Evolutionary conservation across 768 basidiomycete species (phyloP), one percentile per base, ranked within the genome.

Genomic region (Kwoniella europaea): DNA sequence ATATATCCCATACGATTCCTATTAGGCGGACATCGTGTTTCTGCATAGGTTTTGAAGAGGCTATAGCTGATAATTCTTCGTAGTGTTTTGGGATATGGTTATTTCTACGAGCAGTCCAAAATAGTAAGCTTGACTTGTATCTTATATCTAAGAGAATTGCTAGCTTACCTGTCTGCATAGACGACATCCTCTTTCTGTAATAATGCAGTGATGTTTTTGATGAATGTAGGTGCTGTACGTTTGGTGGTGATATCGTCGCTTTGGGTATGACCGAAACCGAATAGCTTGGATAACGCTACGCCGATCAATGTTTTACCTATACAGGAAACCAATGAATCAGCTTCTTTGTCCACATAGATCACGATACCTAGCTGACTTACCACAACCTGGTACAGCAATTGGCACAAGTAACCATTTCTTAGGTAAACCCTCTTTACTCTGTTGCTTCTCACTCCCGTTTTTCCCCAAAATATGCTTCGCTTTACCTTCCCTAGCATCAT

Each of bases 351-450:
- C n/a, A 10, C 20, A 24, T 12, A 4, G 35, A 55, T 29, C 4
- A 41, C 63, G 9, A 72, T 54, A 7, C 50, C 29, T 29, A 62
- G 35, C 52, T 27, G 20, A 85, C 92, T 71, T 73, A 92, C 95
- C 96, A 80, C 92, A 94, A 15, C 96, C 96, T 43, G 96, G 96
- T 54, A 98, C 87, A 9, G 93, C 96, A 20, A 98, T 84, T 0
- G 96, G 94, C 0, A 94, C 86, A 65, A 99, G 90, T 73, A 98
- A 86, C 0, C 91, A 93, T 85, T 94, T 94, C 54, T 77, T 84
- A 76, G 76, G 29, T 86, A 88, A 71, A 20, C 74, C 67, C 63
- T 60, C 64, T 81, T 72, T 61, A 55, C 68, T 16, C 68, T 75
- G 74, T 71, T 74, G 68, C 67, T 74, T 68, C 75, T 83, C 63